Percentiles rank a stretch among this genome's conserved stretches.
These are phyloP conservation scores for Scopulariopsis brevicaulis DNA, from an alignment of 2,329 filamentous ascomycete genomes.

Conservation along the genomic window DNA sequence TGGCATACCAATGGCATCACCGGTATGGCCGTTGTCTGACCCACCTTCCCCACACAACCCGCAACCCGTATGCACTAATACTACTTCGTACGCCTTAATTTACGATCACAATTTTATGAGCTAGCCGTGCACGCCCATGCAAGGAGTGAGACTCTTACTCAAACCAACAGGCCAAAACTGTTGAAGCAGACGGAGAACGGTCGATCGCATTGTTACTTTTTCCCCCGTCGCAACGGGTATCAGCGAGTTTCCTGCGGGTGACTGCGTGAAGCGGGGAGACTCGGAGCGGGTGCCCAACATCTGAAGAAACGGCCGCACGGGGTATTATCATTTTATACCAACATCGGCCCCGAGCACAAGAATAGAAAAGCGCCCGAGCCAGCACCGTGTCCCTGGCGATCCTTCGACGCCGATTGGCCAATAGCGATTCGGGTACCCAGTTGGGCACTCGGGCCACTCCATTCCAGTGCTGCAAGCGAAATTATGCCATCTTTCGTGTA, in stretches of 20 bases:
- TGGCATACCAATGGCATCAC: too few relatives aligned
- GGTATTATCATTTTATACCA: too few relatives aligned
- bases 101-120: not conserved
- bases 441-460: slow-evolving; percentile 1
- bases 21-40: not conserved
- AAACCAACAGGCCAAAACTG: too few relatives aligned
- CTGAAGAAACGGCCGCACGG: too few relatives aligned
- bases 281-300: too few relatives aligned
- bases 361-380: not conserved
- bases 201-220: too few relatives aligned
- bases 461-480: slow-evolving; percentile 5
- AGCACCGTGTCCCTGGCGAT: not conserved
- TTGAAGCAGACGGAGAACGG: too few relatives aligned
- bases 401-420: slow-evolving; percentile 1
- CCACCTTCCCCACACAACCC: not conserved
- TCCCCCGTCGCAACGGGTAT: too few relatives aligned
- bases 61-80: not conserved
- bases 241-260: too few relatives aligned
- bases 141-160: too few relatives aligned
- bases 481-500: slow-evolving; percentile 5
- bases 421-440: not conserved
- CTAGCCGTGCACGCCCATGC: too few relatives aligned
- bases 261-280: too few relatives aligned
- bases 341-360: not conserved
- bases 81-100: not conserved